These are phyloP conservation scores for Leucocoprinus birnbaumii DNA, from an alignment of 768 basidiomycete genomes.

Conservation along the genomic window DNA sequence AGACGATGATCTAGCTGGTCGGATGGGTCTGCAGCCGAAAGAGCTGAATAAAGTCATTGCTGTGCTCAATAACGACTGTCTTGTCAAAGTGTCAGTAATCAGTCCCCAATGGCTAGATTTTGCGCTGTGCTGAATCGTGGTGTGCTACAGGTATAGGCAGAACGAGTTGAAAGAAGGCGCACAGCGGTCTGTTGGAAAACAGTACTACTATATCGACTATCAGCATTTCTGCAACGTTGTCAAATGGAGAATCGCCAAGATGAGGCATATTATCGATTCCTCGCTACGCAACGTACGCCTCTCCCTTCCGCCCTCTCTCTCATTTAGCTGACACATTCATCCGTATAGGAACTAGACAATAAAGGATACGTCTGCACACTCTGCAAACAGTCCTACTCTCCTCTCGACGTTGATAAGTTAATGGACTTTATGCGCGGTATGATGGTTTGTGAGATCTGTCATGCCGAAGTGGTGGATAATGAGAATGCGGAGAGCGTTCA, in stretches of 20 bases:
- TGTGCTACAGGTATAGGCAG: constrained; percentile 74
- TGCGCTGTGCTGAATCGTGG: too few species aligned
- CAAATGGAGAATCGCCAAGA: constrained; percentile 94
- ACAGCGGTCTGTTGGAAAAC: constrained; percentile 81
- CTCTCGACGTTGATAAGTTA: constrained; percentile 82
- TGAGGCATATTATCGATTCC: constrained; percentile 87
- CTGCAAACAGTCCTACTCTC: constrained; percentile 80
- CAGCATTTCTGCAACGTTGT: constrained; percentile 95
- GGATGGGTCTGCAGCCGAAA: constrained; percentile 86
- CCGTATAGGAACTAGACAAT: constrained; percentile 85
- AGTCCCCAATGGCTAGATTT: too few species aligned
- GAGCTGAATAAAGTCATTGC: constrained; percentile 90
- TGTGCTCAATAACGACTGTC: constrained; percentile 70
- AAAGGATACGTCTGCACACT: constrained; percentile 96
- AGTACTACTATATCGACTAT: constrained; percentile 97
- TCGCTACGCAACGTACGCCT: constrained; percentile 80
- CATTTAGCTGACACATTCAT: not conserved
- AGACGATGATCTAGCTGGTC: constrained; percentile 90
- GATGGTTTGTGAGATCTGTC: constrained; percentile 87
- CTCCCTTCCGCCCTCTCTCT: not conserved
- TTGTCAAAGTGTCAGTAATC: constrained; percentile 71
- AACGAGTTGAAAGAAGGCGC: constrained; percentile 91
- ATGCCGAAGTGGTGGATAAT: constrained; percentile 84
- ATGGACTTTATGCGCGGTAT: constrained; percentile 66
- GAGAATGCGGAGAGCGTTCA: constrained; percentile 83